These are phyloP conservation scores for Fagus sylvatica DNA, from an alignment of 306 rosid genomes.

Conservation along the genomic window DNA sequence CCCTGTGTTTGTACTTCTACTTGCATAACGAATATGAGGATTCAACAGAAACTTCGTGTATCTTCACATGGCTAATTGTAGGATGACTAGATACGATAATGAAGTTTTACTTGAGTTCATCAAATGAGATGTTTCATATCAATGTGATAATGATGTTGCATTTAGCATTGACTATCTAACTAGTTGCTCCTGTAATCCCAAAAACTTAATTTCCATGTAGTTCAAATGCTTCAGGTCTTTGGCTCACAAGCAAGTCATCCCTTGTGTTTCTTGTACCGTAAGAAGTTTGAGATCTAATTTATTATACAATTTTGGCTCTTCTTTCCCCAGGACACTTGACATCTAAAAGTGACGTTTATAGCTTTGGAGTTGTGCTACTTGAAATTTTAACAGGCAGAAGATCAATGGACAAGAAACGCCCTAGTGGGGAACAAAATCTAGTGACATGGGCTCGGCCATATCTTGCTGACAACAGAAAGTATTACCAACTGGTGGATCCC, in stretches of 20 bases:
- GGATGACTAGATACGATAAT: neutral
- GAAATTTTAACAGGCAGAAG: constrained; percentile 93
- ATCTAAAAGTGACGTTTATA: constrained; percentile 90
- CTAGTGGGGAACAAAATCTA: constrained; percentile 89
- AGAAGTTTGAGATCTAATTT: constrained; percentile 24
- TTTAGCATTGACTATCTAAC: neutral
- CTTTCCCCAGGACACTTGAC: constrained; percentile 79
- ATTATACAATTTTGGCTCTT: constrained; percentile 21
- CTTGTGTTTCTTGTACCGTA: constrained; percentile 1
- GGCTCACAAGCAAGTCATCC: neutral
- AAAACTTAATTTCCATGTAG: neutral
- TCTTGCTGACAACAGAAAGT: constrained; percentile 69
- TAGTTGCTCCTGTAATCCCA: neutral
- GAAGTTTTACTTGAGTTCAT: neutral
- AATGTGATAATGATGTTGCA: neutral
- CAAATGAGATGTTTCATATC: neutral
- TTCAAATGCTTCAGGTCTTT: neutral
- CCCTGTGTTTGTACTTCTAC: neutral
- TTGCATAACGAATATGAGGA: neutral
- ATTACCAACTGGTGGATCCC: constrained; percentile 77
- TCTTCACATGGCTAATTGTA: neutral
- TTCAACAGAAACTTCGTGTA: neutral
- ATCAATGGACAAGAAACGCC: constrained; percentile 97
- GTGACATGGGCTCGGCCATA: constrained; percentile 91
- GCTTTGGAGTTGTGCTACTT: constrained; percentile 92